Evolutionary conservation across 78 protist genomes (phyloP).

Genomic region (Dictyostelium capitatum): DNA sequence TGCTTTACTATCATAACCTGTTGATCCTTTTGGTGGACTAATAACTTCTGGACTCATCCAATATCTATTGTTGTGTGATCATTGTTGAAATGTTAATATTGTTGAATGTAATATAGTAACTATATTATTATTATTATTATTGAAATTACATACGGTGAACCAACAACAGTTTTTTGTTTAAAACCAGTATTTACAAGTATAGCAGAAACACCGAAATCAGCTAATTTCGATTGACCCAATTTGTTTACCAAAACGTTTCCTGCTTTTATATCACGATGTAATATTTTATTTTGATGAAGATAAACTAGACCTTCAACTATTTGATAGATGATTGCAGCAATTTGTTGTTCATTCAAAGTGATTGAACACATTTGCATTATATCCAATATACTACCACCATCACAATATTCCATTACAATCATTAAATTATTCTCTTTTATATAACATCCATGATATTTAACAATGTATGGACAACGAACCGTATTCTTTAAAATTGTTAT

Average conservation of each 20-base stretch:
- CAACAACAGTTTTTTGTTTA: constrained; percentile 83
- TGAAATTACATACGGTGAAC: constrained; percentile 82
- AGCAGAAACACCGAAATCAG: constrained; percentile 87
- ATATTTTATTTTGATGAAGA: constrained; percentile 79
- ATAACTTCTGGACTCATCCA: constrained; percentile 91
- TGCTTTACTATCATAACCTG: constrained; percentile 81
- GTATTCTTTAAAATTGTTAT: constrained; percentile 82
- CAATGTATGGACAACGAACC: constrained; percentile 65
- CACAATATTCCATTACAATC: constrained; percentile 87
- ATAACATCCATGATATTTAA: constrained; percentile 86
- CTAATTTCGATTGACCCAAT: constrained; percentile 74
- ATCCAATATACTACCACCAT: constrained; percentile 83
- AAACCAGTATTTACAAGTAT: constrained; percentile 73
- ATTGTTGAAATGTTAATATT: background rate
- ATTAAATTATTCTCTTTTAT: constrained; percentile 79
- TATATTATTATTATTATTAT: constrained; percentile 1
- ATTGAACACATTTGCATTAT: constrained; percentile 77
- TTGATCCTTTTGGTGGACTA: constrained; percentile 60
- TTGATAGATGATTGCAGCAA: constrained; percentile 70
- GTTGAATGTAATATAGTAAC: background rate
- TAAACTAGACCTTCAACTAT: constrained; percentile 83
- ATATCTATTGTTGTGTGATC: constrained; percentile 46
- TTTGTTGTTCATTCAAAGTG: constrained; percentile 58
- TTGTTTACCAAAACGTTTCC: constrained; percentile 84
- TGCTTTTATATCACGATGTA: constrained; percentile 90